Conservation (phyloP, 2,329 filamentous ascomycete genomes). For the Talaromyces sp. region DNA sequence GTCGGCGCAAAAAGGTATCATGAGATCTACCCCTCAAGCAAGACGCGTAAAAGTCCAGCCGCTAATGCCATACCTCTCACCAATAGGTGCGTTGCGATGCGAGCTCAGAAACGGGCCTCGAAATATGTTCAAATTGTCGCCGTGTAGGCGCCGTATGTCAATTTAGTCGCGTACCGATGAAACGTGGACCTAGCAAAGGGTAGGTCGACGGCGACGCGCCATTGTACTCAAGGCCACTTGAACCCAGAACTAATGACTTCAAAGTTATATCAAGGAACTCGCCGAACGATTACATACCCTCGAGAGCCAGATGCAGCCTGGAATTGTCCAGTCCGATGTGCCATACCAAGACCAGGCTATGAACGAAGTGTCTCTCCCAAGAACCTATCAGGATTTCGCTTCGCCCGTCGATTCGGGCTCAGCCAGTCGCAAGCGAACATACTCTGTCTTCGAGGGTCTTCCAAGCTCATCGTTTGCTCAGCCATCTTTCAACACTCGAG, state of each 20-base stretch:
- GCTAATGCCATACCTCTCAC: constrained; percentile 22
- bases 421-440: constrained; percentile 51
- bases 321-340: constrained; percentile 43
- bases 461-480: constrained; percentile 46
- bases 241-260: background rate
- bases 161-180: constrained; percentile 86
- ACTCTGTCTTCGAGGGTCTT: constrained; percentile 53
- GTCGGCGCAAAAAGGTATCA: constrained; percentile 74
- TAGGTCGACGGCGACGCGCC: constrained; percentile 39
- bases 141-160: constrained; percentile 75
- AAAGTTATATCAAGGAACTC: constrained; percentile 85
- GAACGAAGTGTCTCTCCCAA: constrained; percentile 45
- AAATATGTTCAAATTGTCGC: constrained; percentile 79
- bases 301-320: constrained; percentile 69
- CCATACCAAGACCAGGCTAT: constrained; percentile 48
- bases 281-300: constrained; percentile 81
- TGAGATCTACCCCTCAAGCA: constrained; percentile 12
- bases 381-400: constrained; percentile 56
- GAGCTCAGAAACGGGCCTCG: constrained; percentile 70
- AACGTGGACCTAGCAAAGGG: constrained; percentile 87
- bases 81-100: constrained; percentile 78
- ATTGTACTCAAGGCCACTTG: background rate
- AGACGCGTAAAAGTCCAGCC: constrained; percentile 17
- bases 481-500: constrained; percentile 38
- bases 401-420: constrained; percentile 51